Conservation (phyloP, 192 early-diverging fungal species). For the Chytriomyces hyalinus region DNA sequence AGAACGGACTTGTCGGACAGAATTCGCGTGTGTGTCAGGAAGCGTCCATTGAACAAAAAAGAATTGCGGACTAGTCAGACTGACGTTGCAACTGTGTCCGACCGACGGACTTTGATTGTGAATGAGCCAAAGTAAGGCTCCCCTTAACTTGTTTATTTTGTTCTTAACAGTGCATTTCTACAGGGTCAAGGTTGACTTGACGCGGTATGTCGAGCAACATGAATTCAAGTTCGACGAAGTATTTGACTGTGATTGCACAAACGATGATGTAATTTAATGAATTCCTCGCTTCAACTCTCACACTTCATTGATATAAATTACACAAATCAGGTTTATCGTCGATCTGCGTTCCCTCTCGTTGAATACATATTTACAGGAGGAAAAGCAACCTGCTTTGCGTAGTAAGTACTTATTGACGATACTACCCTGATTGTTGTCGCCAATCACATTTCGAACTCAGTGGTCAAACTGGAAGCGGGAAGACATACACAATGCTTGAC, state of each 20-base stretch:
- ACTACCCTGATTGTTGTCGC: not conserved
- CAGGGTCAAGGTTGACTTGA: conserved; percentile 92
- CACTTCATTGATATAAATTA: not conserved
- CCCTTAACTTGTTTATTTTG: conserved; percentile 19
- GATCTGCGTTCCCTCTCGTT: conserved; percentile 92
- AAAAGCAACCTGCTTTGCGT: conserved; percentile 98
- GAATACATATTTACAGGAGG: conserved; percentile 94
- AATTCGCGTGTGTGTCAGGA: conserved; percentile 96
- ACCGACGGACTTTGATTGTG: conserved; percentile 76
- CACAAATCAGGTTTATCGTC: conserved; percentile 69
- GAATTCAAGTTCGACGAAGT: conserved; percentile 96
- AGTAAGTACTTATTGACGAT: conserved; percentile 61
- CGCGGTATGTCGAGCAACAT: conserved; percentile 93
- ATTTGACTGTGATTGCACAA: conserved; percentile 79
- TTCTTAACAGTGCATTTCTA: not conserved
- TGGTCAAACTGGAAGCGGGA: conserved; percentile 92
- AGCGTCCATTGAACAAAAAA: conserved; percentile 89
- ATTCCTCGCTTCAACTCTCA: conserved; percentile 5
- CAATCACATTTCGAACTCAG: conserved; percentile 40
- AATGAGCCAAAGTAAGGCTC: conserved; percentile 89
- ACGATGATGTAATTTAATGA: conserved; percentile 69
- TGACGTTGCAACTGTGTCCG: conserved; percentile 76
- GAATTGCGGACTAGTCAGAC: conserved; percentile 81
- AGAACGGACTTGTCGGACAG: conserved; percentile 71
- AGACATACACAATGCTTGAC: conserved; percentile 98